Base-by-base conservation (phyloP, 1,284 basidiomycete genomes). In the Athelia sp. region DNA sequence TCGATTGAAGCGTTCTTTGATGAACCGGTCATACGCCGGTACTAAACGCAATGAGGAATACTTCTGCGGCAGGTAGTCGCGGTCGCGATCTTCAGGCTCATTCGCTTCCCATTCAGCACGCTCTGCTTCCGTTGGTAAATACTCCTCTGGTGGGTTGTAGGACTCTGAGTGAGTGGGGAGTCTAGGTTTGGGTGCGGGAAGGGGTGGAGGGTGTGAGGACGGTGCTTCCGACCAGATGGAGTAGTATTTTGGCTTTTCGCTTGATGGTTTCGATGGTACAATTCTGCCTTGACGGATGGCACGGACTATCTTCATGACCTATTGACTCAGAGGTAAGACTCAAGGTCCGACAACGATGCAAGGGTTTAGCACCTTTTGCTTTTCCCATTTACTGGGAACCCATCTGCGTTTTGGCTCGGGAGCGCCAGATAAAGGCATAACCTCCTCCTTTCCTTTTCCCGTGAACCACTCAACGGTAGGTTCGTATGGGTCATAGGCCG, bases 271-370 rank as follows among this genome's bases (percentile, higher is more conserved):
- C 56, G 89, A 86, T 40, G 94, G 90, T 4, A 93, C 64, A 58
- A 99, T 99, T 31, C 93, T 85, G 35, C 97, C 97, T 72, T 94
- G 86, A 19, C 97, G 87, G 61, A 99, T 99, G 14, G 96, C 96
- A 48, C 95, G 93, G 53, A 99, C 96, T 58, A 99, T 98, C 81
- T 99, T 99, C 94, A 99, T 98, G 58, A 99, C 83, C 92, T 95
- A 54, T 24, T n/a, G 21, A 31, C 32, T 42, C 19, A 36, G 50
- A 45, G 56, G 44, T 35, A 61, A 47, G n/a, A n/a, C n/a, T n/a
- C n/a, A n/a, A n/a, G n/a, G 3, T n/a, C 46, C n/a, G 31, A 26
- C 29, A 17, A 40, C 43, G 15, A 44, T 44, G n/a, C n/a, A n/a
- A 15, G 11, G n/a, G 43, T 49, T 24, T 44, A 68, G 52, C 59